These are phyloP conservation scores for Fragosphaeria purpurea DNA, from an alignment of 2,329 filamentous ascomycete species.

Conservation along the genomic window DNA sequence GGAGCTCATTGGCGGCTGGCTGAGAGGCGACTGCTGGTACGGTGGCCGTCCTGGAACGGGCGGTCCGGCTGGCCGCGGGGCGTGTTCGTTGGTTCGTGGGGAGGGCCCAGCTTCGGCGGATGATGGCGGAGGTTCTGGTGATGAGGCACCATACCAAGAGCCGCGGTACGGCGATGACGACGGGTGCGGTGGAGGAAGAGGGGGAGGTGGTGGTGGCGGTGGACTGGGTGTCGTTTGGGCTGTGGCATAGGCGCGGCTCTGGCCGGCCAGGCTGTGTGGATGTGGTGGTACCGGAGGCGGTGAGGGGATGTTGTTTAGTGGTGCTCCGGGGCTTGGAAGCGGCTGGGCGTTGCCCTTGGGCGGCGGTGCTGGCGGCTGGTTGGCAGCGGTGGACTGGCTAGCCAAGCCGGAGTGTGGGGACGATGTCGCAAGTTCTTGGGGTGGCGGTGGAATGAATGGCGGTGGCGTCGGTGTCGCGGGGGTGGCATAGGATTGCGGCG, in stretches of 20 bases:
- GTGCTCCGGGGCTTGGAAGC: constrained; percentile 4
- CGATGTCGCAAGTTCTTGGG: constrained; percentile 45
- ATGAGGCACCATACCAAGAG: constrained; percentile 8
- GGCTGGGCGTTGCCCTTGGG: constrained; percentile 36
- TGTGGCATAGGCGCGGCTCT: not conserved
- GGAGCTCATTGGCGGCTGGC: constrained; percentile 17
- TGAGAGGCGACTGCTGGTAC: constrained; percentile 14
- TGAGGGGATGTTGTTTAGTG: not conserved
- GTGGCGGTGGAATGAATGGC: constrained; percentile 62
- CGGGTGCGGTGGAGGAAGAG: not conserved
- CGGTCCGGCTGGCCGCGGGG: not conserved
- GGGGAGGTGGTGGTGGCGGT: not conserved
- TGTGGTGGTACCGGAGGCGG: constrained; percentile 11
- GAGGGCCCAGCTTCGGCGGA: constrained; percentile 5
- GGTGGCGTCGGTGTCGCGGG: constrained; percentile 40
- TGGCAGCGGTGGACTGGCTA: no score
- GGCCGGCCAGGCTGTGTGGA: not conserved
- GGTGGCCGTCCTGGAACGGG: constrained; percentile 11
- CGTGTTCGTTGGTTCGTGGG: not conserved
- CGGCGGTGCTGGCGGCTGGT: constrained; percentile 37
- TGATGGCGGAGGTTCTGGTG: constrained; percentile 3
- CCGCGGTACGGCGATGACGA: not conserved
- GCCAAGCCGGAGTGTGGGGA: constrained; percentile 14
- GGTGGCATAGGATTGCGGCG: constrained; percentile 15
- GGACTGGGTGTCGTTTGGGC: not conserved